Base-by-base conservation (phyloP, 2,329 filamentous ascomycete species). In the Aspergillus pseudotamarii region DNA sequence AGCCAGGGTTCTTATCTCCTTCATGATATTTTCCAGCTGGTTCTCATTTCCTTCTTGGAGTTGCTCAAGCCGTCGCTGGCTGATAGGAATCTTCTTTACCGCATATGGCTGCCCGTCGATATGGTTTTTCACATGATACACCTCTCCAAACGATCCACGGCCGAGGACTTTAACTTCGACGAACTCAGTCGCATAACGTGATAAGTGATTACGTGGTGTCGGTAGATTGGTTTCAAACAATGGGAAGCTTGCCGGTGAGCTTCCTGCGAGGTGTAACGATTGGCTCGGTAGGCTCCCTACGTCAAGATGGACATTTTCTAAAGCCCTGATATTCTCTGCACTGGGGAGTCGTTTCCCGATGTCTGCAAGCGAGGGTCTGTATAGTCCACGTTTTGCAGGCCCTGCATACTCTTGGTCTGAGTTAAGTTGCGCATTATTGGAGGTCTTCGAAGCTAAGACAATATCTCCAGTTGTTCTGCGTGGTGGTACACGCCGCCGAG, bases 101-200 rank as follows among this genome's bases (percentile, higher is more conserved):
- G 89, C 89, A 69, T 91, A 91, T 43, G 84, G 78, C 51, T 84
- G 82, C 8, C 84, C 83, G 70, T 91, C 89, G 6, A 91, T 82
- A 57, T 84, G 82, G 66, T 90, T 86, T 55, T 79, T 82, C 12
- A 84, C 88, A 66, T 85, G 85, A 71, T 84, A 91, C 2, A 91
- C 89, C 43, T 83, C 83, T 1, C 88, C 88, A 70, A 89, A 91
- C 0, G 88, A 89, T 16, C 89, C 89, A 71, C 84, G 88, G 1
- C 88, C 88, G 3, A 91, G 79, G 1, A 87, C 71, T 21, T 79
- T 81, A 14, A 88, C 71, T 66, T 88, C 83, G 23, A 80, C 77
- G 63, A 85, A 87, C 64, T 84, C 85, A 43, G 79, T 77, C 4
- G 77, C 72, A 68, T 85, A 86, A 50, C 82, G 78, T 48, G 82